Conservation (phyloP, 2,329 filamentous ascomycete species). For the Aspergillus sp. region DNA sequence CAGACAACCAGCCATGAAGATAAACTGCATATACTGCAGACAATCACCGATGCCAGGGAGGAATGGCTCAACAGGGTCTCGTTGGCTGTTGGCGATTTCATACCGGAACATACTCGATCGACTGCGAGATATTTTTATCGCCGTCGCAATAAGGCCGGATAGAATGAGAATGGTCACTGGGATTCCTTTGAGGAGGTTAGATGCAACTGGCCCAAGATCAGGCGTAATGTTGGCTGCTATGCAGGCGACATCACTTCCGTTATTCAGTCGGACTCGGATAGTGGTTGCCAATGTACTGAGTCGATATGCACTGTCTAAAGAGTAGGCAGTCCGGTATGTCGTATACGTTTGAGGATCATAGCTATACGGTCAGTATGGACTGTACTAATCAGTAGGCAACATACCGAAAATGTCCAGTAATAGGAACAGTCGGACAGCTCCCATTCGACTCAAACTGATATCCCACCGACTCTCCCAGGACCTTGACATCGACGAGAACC, state of each 20-base stretch:
- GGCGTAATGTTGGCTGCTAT: constrained; percentile 7
- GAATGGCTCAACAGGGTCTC: constrained; percentile 3
- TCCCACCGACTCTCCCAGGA: not conserved
- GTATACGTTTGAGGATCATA: constrained; percentile 4
- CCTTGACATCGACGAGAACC: not conserved
- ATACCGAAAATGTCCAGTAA: not conserved
- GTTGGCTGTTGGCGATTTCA: constrained; percentile 1
- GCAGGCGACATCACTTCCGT: constrained; percentile 3
- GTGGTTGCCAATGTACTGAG: constrained; percentile 6
- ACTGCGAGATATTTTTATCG: not conserved
- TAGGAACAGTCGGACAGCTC: not conserved
- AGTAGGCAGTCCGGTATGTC: constrained; percentile 3
- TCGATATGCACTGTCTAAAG: constrained; percentile 1
- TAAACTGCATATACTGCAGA: constrained; percentile 10
- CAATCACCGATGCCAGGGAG: constrained; percentile 4
- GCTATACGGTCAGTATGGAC: not conserved
- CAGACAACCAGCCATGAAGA: constrained; percentile 9
- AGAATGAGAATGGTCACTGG: constrained; percentile 6
- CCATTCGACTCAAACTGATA: not conserved
- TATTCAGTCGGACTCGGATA: constrained; percentile 4
- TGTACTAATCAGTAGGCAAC: not conserved
- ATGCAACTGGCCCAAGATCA: constrained; percentile 3
- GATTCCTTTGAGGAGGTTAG: not conserved
- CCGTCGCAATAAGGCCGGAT: constrained; percentile 1
- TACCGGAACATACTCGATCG: constrained; percentile 7